phyloP scores from a whole-genome alignment of 1,139 yeast species.

The Suhomyces yuchorum region DNA sequence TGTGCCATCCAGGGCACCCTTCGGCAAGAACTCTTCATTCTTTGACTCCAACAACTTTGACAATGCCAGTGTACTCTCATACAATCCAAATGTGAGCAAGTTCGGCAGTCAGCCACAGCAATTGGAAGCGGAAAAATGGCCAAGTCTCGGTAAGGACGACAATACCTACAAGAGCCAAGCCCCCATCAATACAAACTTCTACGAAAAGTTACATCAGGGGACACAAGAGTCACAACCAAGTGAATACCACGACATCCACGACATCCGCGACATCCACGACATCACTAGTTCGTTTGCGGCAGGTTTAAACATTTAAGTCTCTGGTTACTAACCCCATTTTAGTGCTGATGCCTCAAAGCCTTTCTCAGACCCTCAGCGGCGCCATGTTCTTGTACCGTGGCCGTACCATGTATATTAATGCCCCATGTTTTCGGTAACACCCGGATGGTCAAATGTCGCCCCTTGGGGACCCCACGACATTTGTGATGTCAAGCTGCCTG shows the following conservation, averaged over 20 bases:
- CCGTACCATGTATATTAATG: not conserved
- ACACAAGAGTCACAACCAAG: slow-evolving; percentile 23
- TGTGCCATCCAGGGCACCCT: slow-evolving; percentile 1
- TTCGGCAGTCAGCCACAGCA: not conserved
- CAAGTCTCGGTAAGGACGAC: slow-evolving; percentile 29
- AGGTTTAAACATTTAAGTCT: slow-evolving; percentile 27
- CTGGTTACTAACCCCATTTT: not conserved
- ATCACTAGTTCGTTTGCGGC: slow-evolving; percentile 52
- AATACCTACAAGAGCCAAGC: slow-evolving; percentile 22
- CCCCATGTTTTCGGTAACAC: not conserved
- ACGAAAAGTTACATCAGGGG: slow-evolving; percentile 36
- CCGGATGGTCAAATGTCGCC: not conserved
- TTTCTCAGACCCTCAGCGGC: not conserved
- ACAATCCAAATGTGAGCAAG: slow-evolving; percentile 21
- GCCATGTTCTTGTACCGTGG: not conserved
- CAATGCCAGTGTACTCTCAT: slow-evolving; percentile 52
- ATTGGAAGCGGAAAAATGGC: slow-evolving; percentile 34
- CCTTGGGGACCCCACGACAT: not conserved
- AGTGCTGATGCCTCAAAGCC: not conserved
- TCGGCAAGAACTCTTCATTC: slow-evolving; percentile 6
- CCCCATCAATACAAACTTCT: slow-evolving; percentile 45
- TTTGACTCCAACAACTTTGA: slow-evolving; percentile 37
- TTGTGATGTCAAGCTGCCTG: not conserved
- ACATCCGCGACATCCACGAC: slow-evolving; percentile 41
- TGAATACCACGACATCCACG: slow-evolving; percentile 15